A percentile compares a stretch with the other conserved stretches of the same genome.
These are phyloP conservation scores for Scleroderma bovista DNA, from an alignment of 768 basidiomycete genomes.

Conservation along the genomic window DNA sequence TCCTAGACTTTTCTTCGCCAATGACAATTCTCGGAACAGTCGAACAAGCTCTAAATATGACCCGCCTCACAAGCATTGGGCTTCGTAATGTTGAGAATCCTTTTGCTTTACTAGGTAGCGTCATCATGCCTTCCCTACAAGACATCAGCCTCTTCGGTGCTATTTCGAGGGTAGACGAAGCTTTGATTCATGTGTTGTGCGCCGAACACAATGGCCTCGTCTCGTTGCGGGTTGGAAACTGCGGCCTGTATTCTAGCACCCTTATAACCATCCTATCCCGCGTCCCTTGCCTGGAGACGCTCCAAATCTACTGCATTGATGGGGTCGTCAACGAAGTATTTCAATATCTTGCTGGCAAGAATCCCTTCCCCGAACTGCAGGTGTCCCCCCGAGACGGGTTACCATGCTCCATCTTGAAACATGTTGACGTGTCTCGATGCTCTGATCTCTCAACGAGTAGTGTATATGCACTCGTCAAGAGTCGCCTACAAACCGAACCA, in stretches of 20 bases:
- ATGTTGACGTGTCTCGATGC: constrained; percentile 53
- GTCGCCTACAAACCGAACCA: constrained; percentile 29
- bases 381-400: constrained; percentile 1
- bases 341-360: constrained; percentile 32
- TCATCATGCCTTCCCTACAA: constrained; percentile 29
- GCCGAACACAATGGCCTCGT: constrained; percentile 27
- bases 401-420: constrained; percentile 44
- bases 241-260: constrained; percentile 27
- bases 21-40: background rate
- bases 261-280: constrained; percentile 27
- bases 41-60: constrained; percentile 16
- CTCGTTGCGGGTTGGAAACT: constrained; percentile 35
- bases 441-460: constrained; percentile 48
- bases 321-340: constrained; percentile 35
- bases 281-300: constrained; percentile 35
- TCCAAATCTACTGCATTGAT: constrained; percentile 36
- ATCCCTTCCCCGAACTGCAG: constrained; percentile 9
- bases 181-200: constrained; percentile 19
- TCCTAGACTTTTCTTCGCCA: constrained; percentile 1
- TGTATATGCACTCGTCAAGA: constrained; percentile 48
- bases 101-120: constrained; percentile 9
- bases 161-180: constrained; percentile 10
- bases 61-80: constrained; percentile 34
- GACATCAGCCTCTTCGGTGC: constrained; percentile 13
- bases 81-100: constrained; percentile 13